Percentiles rank a stretch among this genome's conserved stretches.
phyloP scores from a whole-genome alignment of 139 green algal species.

The Haematococcus sp. region DNA sequence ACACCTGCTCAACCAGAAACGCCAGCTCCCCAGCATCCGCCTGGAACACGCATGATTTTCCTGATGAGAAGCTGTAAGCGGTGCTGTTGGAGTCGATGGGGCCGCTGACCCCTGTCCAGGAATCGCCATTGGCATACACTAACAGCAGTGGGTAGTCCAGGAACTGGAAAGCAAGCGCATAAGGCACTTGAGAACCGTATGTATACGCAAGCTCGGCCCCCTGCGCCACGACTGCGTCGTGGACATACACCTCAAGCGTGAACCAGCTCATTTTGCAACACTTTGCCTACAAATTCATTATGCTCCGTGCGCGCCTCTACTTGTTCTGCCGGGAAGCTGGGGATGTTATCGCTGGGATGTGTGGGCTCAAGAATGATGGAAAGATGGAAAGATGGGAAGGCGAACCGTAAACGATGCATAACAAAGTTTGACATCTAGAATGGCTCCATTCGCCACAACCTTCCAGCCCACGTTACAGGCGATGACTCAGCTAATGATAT shows the following conservation, averaged over 20 bases:
- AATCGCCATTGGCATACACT: constrained; percentile 17
- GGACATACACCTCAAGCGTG: constrained; percentile 22
- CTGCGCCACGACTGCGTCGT: constrained; percentile 20
- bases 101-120: neutral
- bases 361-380: no score
- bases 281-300: no score
- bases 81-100: no score
- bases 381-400: no score
- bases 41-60: constrained; percentile 23
- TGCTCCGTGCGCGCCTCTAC: no score
- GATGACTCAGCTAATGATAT: no score
- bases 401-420: no score
- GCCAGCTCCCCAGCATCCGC: constrained; percentile 23
- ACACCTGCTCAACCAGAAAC: constrained; percentile 31
- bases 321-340: no score
- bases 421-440: no score
- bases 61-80: neutral
- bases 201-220: neutral
- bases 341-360: no score
- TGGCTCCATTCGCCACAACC: no score
- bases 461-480: no score
- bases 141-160: constrained; percentile 36
- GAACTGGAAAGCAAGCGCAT: constrained; percentile 29
- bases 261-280: constrained; percentile 5
- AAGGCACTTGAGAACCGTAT: neutral